Evolutionary conservation across 1,284 basidiomycete species (phyloP), one percentile per base, ranked within the genome.

Genomic region (Phaffia rhodozyma): DNA sequence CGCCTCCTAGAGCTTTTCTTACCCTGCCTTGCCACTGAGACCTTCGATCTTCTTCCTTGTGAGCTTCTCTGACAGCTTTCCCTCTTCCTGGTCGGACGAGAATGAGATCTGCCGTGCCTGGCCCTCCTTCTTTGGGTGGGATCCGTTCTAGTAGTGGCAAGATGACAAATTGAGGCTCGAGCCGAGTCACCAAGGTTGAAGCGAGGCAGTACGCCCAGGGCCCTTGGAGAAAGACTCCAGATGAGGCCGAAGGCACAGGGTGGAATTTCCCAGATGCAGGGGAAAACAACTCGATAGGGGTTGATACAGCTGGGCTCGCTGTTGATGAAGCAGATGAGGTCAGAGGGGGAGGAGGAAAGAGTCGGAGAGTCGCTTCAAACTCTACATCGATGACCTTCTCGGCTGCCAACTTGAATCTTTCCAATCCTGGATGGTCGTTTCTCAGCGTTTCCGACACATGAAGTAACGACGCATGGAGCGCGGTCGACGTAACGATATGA

Each of bases 181-280:
- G 79, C 20, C 92, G 80, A 73, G 90, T 85, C 34, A 88, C 86
- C 64, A 89, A 87, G 60, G 88, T 79, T 0, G 86, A 86, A 6
- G 85, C 84, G 25, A 94, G 74, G 71, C 91, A 88, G 74, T 97
- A 97, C 23, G 81, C 78, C 71, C 94, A 96, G 0, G 90, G 90
- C 0, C 91, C 92, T 0, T 80, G 69, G 0, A 80, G 53, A 7
- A n/a, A n/a, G n/a, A 86, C 72, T 20, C 76, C 73, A 1, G 73
- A 70, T 68, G 78, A 76, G 38, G n/a, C 23, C 32, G 63, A 5
- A 58, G 53, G 70, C 62, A 67, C 69, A 1, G 71, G 70, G n/a
- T 80, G 73, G 68, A 87, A 91, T 0, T 71, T 58, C 38, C 78
- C 71, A 0, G 72, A 71, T 0, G 65, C 54, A 1, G 84, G 80